A percentile compares a stretch with the other conserved stretches of the same genome.
phyloP scores from a whole-genome alignment of 352 stramenopile species.

The Phytophthora colocasiae region DNA sequence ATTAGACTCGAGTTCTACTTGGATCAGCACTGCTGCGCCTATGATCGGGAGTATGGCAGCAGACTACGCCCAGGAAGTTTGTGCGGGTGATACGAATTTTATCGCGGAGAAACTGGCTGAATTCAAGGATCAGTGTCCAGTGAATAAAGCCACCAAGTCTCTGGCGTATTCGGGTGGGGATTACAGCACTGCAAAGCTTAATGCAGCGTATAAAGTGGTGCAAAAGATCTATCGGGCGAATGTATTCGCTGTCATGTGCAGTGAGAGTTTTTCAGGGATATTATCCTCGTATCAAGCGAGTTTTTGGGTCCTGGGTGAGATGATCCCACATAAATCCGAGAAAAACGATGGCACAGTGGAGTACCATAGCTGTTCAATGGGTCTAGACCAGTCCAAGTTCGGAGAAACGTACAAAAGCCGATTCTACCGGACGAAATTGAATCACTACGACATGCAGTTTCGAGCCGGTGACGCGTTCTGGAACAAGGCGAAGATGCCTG shows the following conservation, averaged over 20 bases:
- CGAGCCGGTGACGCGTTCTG: slow-evolving; percentile 36
- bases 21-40: slow-evolving; percentile 38
- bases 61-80: slow-evolving; percentile 21
- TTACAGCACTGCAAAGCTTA: slow-evolving; percentile 16
- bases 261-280: slow-evolving; percentile 36
- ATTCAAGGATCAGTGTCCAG: slow-evolving; percentile 22
- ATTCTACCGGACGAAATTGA: slow-evolving; percentile 26
- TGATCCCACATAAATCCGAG: slow-evolving; percentile 36
- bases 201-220: slow-evolving; percentile 22
- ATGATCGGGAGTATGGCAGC: slow-evolving; percentile 35
- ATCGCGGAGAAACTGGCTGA: slow-evolving; percentile 16
- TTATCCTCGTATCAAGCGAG: slow-evolving; percentile 30
- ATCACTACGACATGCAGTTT: slow-evolving; percentile 49
- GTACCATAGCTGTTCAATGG: slow-evolving; percentile 36
- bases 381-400: slow-evolving; percentile 11
- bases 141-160: slow-evolving; percentile 16
- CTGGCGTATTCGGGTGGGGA: slow-evolving; percentile 34
- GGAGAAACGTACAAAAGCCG: slow-evolving; percentile 15
- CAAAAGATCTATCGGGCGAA: slow-evolving; percentile 35
- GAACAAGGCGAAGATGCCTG: slow-evolving; percentile 37
- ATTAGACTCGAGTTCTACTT: slow-evolving; percentile 27
- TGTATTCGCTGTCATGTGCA: slow-evolving; percentile 43
- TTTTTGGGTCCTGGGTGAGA: slow-evolving; percentile 27
- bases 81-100: slow-evolving; percentile 11
- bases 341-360: slow-evolving; percentile 41